Conservation (phyloP, 2,329 filamentous ascomycete species). For the Microascus cirrosus region DNA sequence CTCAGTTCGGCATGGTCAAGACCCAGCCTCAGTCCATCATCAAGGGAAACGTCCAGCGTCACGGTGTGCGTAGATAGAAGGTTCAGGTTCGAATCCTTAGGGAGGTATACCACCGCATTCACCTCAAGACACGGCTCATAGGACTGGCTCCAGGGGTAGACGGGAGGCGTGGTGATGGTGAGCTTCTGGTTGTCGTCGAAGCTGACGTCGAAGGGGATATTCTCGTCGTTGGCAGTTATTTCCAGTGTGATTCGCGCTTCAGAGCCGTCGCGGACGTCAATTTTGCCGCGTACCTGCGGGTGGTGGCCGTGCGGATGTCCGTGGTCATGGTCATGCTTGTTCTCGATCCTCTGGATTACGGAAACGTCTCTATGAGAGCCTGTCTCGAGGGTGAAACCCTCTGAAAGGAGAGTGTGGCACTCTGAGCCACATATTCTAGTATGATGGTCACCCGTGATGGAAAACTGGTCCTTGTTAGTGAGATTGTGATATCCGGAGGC, state of each 20-base stretch:
- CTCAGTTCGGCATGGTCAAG: slow-evolving; percentile 16
- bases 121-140: slow-evolving; percentile 34
- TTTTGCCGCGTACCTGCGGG: not conserved
- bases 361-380: not conserved
- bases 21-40: slow-evolving; percentile 25
- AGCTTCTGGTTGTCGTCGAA: slow-evolving; percentile 20
- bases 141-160: slow-evolving; percentile 15
- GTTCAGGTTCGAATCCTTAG: slow-evolving; percentile 24
- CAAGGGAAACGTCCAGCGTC: slow-evolving; percentile 27
- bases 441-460: not conserved
- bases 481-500: not conserved
- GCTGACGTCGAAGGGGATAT: slow-evolving; percentile 20
- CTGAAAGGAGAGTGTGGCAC: not conserved
- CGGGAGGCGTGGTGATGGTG: slow-evolving; percentile 24
- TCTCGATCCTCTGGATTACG: not conserved
- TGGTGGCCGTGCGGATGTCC: not conserved
- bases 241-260: slow-evolving; percentile 29
- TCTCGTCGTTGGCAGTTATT: slow-evolving; percentile 30
- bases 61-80: slow-evolving; percentile 21
- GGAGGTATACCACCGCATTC: slow-evolving; percentile 33
- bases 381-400: not conserved
- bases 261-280: slow-evolving; percentile 12
- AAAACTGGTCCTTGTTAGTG: not conserved
- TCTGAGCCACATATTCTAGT: not conserved
- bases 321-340: not conserved